Evolutionary conservation across 2,329 filamentous ascomycete species (phyloP).

Genomic region (Aspergillus niger): DNA sequence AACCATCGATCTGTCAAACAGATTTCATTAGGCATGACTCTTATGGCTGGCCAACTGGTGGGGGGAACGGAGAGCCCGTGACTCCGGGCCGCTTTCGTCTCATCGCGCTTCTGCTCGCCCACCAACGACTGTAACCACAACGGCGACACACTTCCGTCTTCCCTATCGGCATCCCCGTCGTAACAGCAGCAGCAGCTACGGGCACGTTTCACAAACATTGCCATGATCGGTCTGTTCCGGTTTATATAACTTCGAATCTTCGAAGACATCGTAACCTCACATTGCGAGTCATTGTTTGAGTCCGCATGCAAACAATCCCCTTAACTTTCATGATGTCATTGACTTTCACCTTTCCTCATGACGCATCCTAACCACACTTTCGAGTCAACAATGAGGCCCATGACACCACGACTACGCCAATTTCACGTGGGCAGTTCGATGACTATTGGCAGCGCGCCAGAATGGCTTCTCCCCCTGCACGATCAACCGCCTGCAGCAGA

Average conservation of each 20-base stretch:
- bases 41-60: too few species aligned
- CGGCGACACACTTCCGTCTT: not conserved
- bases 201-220: not conserved
- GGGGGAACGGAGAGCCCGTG: not conserved
- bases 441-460: not conserved
- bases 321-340: constrained; percentile 11
- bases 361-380: constrained; percentile 6
- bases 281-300: not conserved
- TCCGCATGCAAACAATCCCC: not conserved
- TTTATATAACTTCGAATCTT: not conserved
- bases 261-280: not conserved
- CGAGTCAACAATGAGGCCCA: constrained; percentile 1
- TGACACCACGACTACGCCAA: constrained; percentile 24
- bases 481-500: constrained; percentile 5
- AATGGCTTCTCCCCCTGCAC: not conserved
- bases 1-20: too few species aligned
- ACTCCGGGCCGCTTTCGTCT: not conserved
- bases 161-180: not conserved
- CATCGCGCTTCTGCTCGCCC: not conserved
- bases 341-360: constrained; percentile 6
- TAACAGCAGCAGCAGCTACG: too few species aligned
- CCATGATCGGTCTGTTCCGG: not conserved
- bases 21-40: too few species aligned
- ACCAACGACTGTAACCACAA: not conserved
- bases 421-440: constrained; percentile 4